Conservation (phyloP, 75 land plant species). For the Picea glauca region DNA sequence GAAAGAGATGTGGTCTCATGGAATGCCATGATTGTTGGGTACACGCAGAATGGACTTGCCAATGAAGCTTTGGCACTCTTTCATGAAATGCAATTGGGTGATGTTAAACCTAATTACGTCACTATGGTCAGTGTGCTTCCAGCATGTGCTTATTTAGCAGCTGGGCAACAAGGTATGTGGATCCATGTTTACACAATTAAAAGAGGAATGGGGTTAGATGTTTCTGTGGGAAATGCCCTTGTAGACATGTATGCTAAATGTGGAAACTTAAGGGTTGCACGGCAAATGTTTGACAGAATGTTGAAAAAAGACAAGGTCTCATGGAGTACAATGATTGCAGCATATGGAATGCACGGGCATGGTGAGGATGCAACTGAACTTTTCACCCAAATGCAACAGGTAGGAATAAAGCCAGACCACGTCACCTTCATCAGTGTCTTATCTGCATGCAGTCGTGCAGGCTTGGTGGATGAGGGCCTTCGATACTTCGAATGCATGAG, state of each 20-base stretch:
- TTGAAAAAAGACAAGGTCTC: slow-evolving; percentile 18
- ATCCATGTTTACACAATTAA: neutral
- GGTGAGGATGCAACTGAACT: slow-evolving; percentile 26
- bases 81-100: slow-evolving; percentile 32
- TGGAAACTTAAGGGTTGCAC: slow-evolving; percentile 22
- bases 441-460: slow-evolving; percentile 56
- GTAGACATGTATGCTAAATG: slow-evolving; percentile 26
- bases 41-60: slow-evolving; percentile 31
- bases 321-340: slow-evolving; percentile 59
- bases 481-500: slow-evolving; percentile 35
- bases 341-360: slow-evolving; percentile 44
- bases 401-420: slow-evolving; percentile 38
- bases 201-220: neutral
- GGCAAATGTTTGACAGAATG: slow-evolving; percentile 33
- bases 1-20: slow-evolving; percentile 49
- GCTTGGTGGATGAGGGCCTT: slow-evolving; percentile 41
- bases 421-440: slow-evolving; percentile 47
- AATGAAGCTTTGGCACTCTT: slow-evolving; percentile 35
- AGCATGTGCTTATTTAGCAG: slow-evolving; percentile 36
- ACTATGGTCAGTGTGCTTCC: slow-evolving; percentile 48
- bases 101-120: slow-evolving; percentile 43
- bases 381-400: slow-evolving; percentile 29
- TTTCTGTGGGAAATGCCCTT: slow-evolving; percentile 22
- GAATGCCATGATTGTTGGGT: slow-evolving; percentile 63
- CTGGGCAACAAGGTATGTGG: slow-evolving; percentile 29